Evolutionary conservation across 306 rosid species (phyloP).

Genomic region (Begonia peltatifolia): DNA sequence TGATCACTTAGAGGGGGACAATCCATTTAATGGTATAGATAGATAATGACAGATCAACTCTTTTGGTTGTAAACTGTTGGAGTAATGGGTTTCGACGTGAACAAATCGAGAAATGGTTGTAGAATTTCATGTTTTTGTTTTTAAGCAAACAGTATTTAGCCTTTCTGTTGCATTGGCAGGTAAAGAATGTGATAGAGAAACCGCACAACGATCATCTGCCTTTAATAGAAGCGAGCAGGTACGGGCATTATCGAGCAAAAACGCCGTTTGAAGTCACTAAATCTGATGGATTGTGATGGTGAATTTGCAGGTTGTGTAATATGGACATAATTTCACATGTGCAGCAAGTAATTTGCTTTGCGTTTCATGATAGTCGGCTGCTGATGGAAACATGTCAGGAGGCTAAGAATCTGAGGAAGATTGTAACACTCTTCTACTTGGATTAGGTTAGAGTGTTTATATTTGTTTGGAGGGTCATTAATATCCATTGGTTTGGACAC

Average conservation of each 20-base stretch:
- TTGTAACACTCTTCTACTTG: slow-evolving; percentile 92
- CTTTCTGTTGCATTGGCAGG: slow-evolving; percentile 26
- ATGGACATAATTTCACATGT: slow-evolving; percentile 97
- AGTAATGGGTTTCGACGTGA: no score
- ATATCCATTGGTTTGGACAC: no score
- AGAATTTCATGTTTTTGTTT: no score
- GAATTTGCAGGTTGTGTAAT: slow-evolving; percentile 71
- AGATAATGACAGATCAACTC: no score
- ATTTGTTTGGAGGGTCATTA: no score
- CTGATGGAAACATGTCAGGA: slow-evolving; percentile 99
- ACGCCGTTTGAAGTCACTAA: no score
- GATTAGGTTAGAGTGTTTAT: slow-evolving; percentile 21
- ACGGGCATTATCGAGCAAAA: background rate
- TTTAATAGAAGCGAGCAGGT: slow-evolving; percentile 97
- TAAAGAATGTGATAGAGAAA: slow-evolving; percentile 91
- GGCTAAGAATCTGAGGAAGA: slow-evolving; percentile 85
- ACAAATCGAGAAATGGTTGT: no score
- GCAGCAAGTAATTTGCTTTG: slow-evolving; percentile 98
- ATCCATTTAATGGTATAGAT: no score
- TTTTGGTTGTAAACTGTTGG: no score
- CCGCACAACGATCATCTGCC: slow-evolving; percentile 92
- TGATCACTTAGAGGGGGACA: no score
- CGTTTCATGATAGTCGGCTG: slow-evolving; percentile 90
- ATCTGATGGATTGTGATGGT: no score
- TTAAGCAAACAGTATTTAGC: no score